These are phyloP conservation scores for Polygonum aviculare DNA, from an alignment of 148 eudicot genomes.

Conservation along the genomic window DNA sequence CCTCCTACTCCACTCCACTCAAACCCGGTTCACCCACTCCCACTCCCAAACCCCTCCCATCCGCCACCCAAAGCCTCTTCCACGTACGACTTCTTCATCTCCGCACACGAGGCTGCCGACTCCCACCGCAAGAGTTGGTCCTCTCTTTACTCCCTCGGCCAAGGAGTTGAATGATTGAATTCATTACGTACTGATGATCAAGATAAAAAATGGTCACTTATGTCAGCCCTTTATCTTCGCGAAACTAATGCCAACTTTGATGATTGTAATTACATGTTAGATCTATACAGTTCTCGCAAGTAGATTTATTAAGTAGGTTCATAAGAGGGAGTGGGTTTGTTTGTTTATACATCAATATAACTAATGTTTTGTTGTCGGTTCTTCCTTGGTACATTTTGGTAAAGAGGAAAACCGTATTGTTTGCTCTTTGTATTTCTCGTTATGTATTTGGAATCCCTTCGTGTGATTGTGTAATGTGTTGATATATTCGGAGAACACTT, in stretches of 20 bases:
- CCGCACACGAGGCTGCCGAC: constrained; percentile 41
- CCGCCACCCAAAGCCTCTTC: constrained; percentile 34
- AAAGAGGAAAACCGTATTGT: neutral
- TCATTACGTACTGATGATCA: too few relatives aligned
- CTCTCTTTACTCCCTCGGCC: constrained; percentile 36
- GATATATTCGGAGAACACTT: too few relatives aligned
- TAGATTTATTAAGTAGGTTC: constrained; percentile 7
- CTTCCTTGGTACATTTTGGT: neutral
- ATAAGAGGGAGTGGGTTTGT: constrained; percentile 7
- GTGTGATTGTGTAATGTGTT: neutral
- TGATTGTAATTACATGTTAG: too few relatives aligned
- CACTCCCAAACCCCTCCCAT: constrained; percentile 18
- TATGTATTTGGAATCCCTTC: neutral
- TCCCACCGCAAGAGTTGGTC: constrained; percentile 44
- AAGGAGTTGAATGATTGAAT: too few relatives aligned
- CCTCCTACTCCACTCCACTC: constrained; percentile 20
- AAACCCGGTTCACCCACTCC: neutral
- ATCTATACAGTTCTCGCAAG: neutral
- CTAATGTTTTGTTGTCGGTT: neutral
- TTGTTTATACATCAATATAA: constrained; percentile 1
- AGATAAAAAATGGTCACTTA: too few relatives aligned
- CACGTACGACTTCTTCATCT: constrained; percentile 60
- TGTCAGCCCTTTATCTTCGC: too few relatives aligned
- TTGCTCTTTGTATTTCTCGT: neutral
- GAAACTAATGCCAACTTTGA: too few relatives aligned